Base-by-base conservation (phyloP, 2,329 filamentous ascomycete species). In the Fusarium sp. region DNA sequence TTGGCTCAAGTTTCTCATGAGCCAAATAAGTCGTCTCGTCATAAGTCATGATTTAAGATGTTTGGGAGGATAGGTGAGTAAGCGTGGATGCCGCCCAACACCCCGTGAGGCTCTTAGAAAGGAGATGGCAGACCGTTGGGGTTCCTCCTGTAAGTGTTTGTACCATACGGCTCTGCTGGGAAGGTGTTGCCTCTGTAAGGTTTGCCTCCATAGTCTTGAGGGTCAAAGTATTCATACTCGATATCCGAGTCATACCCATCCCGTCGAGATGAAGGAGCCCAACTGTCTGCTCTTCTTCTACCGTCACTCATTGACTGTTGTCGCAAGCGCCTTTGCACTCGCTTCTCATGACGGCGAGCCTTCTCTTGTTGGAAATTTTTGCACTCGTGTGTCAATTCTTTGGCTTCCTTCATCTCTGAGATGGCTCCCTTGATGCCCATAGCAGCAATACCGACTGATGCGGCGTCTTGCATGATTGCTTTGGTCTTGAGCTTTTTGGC, bases 401-500 rank as follows among this genome's bases (percentile, higher is more conserved):
- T 85, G 65, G 84, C 88, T 72, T 89, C 86, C 80, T 90, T 89
- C 79, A 90, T 81, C 78, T 90, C 88, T 22, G 83, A 85, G 48
- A 90, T 74, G 74, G 88, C 88, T 39, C 88, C 86, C 79, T 89
- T 88, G 80, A 90, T 86, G 51, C 88, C 87, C 76, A 90, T 76
- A 18, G 87, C 88, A 4, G 88, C 89, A 57, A 90, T 87, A 64
- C 88, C 88, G 11, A 90, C 83, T 7, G 88, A 88, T n/a, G 88
- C 88, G 2, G 87, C 87, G 75, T 90, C 88, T 80, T 90, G 87
- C 72, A 90, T 79, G 15, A 90, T 79, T 17, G 88, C 87, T 79
- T 87, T 89, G 57, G 85, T 84, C 82, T 88, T 90, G 77, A 90
- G 84, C 77, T 89, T 89, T 77, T 85, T 86, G 66, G 88, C 88